These are phyloP conservation scores for Ottelia alismoides DNA, from an alignment of 106 monocot species.

Conservation along the genomic window DNA sequence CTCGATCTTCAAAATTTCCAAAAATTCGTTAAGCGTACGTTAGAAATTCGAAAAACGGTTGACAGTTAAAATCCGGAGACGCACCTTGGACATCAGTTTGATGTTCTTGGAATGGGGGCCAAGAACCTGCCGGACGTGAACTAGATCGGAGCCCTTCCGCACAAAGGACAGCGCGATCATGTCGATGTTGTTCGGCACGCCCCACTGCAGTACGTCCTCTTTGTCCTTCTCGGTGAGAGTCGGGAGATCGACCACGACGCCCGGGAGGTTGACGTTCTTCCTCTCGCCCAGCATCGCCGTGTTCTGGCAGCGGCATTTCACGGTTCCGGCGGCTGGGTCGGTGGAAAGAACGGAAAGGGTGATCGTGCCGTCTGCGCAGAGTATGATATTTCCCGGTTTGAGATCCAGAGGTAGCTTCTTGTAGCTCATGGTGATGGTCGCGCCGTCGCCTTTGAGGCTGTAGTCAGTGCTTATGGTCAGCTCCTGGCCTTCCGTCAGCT, in stretches of 20 bases:
- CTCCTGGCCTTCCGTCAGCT: slow-evolving; percentile 71
- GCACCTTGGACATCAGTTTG: slow-evolving; percentile 88
- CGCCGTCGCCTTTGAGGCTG: slow-evolving; percentile 64
- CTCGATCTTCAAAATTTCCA: slow-evolving; percentile 28
- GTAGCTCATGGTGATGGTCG: slow-evolving; percentile 88
- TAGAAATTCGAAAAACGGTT: not conserved
- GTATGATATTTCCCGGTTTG: slow-evolving; percentile 60
- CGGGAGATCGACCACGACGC: slow-evolving; percentile 82
- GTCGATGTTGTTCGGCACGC: slow-evolving; percentile 82
- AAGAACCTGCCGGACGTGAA: slow-evolving; percentile 61
- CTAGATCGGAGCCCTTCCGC: slow-evolving; percentile 87
- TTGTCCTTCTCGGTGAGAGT: slow-evolving; percentile 89
- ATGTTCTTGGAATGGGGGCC: slow-evolving; percentile 63
- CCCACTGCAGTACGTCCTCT: slow-evolving; percentile 80
- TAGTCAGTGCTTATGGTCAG: slow-evolving; percentile 83
- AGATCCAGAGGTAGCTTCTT: slow-evolving; percentile 76
- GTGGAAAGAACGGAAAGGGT: slow-evolving; percentile 66
- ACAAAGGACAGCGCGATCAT: slow-evolving; percentile 95
- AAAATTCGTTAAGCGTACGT: not conserved
- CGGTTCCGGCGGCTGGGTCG: slow-evolving; percentile 49
- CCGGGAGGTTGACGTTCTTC: slow-evolving; percentile 95
- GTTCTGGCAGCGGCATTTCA: slow-evolving; percentile 82
- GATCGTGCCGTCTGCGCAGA: slow-evolving; percentile 90
- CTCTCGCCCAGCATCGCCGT: slow-evolving; percentile 75
- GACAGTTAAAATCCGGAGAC: not conserved